Evolutionary conservation across 106 monocot genomes (phyloP).

Genomic region (Amphibolis antarctica): DNA sequence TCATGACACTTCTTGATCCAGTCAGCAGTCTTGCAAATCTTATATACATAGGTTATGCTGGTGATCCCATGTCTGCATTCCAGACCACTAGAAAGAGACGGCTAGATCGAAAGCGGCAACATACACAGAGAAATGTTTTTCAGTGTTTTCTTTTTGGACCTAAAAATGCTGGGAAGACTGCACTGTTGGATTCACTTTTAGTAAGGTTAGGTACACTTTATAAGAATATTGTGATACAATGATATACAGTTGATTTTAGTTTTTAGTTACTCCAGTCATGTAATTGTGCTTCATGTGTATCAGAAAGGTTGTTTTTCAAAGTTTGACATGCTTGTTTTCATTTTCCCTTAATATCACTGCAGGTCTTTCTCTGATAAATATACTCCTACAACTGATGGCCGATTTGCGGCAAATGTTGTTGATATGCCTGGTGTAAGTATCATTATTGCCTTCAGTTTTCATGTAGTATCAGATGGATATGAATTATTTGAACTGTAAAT

Average conservation of each 20-base stretch:
- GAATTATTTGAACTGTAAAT: too few species aligned
- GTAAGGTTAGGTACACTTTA: constrained; percentile 37
- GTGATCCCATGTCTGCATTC: constrained; percentile 68
- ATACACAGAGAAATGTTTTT: constrained; percentile 61
- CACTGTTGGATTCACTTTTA: constrained; percentile 62
- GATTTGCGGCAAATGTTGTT: constrained; percentile 69
- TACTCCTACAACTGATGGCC: constrained; percentile 41
- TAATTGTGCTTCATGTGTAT: background rate
- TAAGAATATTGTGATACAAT: background rate
- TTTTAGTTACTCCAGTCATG: background rate
- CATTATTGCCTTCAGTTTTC: too few species aligned
- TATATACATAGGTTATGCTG: constrained; percentile 70
- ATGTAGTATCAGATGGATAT: too few species aligned
- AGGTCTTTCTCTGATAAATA: constrained; percentile 69
- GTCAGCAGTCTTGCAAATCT: constrained; percentile 62
- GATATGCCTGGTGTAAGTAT: constrained; percentile 31
- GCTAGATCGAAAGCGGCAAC: constrained; percentile 61
- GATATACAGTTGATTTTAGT: background rate
- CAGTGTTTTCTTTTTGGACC: constrained; percentile 97
- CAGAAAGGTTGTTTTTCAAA: background rate
- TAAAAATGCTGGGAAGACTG: constrained; percentile 73
- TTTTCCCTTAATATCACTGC: background rate
- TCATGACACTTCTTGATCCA: constrained; percentile 90
- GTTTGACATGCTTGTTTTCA: background rate
- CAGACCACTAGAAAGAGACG: constrained; percentile 61